A percentile compares a stretch with the other conserved stretches of the same genome.
Conservation (phyloP, 305 asterid species). For the Solanum hybrid region DNA sequence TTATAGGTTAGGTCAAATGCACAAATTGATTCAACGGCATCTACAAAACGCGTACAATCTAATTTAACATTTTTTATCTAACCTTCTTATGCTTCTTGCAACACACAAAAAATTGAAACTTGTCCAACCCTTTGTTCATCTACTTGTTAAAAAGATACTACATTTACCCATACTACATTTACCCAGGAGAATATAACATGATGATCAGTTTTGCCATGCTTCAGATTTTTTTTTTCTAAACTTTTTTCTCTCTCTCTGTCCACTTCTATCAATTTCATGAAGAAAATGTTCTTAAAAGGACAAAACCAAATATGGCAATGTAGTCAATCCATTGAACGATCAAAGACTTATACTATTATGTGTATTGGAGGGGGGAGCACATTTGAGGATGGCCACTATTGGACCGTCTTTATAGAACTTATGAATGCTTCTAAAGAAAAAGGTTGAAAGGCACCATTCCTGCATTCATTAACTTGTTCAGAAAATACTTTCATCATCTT, state of each 20-base stretch:
- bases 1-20: neutral
- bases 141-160: neutral
- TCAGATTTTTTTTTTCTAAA: neutral
- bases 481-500: neutral
- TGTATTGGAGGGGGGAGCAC: neutral
- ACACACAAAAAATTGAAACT: neutral
- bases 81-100: neutral
- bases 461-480: neutral
- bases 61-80: neutral
- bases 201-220: neutral
- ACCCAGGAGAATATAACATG: neutral
- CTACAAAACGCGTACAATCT: neutral
- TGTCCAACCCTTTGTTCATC: neutral
- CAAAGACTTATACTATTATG: neutral
- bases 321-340: neutral
- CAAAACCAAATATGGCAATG: neutral
- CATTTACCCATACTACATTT: neutral
- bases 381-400: neutral
- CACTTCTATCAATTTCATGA: neutral
- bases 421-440: neutral
- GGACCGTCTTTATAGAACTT: neutral
- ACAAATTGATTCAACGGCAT: neutral
- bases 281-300: neutral
- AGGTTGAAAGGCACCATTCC: neutral
- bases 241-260: neutral